Percentiles rank a stretch among this genome's conserved stretches.
Conservation (phyloP, 2,329 filamentous ascomycete genomes). For the Cadophora malorum region DNA sequence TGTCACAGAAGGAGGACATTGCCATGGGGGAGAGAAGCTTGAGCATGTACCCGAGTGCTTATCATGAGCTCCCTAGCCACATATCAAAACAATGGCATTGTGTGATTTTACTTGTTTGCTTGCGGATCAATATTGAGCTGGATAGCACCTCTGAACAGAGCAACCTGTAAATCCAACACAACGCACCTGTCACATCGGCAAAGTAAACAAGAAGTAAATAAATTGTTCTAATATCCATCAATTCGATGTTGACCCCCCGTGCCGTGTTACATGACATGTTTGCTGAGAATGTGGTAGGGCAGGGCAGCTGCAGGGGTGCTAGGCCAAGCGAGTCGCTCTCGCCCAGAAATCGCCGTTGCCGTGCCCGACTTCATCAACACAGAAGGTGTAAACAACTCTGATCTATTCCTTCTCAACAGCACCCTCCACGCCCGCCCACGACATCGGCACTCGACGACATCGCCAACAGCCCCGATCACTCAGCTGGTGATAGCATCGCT, state of each 20-base stretch:
- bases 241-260: not conserved
- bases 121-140: not conserved
- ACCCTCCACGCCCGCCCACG: slow-evolving; percentile 12
- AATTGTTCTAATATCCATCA: not conserved
- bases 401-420: not conserved
- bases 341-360: slow-evolving; percentile 8
- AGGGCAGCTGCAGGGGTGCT: not conserved
- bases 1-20: not conserved
- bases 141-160: not conserved
- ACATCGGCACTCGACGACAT: slow-evolving; percentile 22
- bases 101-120: slow-evolving; percentile 1
- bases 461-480: slow-evolving; percentile 9
- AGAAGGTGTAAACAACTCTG: slow-evolving; percentile 17
- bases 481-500: slow-evolving; percentile 27
- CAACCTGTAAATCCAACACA: not conserved
- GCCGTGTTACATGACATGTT: not conserved
- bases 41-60: slow-evolving; percentile 7
- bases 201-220: not conserved
- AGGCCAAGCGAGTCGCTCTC: slow-evolving; percentile 2
- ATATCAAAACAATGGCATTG: slow-evolving; percentile 27
- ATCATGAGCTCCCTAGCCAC: slow-evolving; percentile 6
- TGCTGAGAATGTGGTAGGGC: slow-evolving; percentile 1
- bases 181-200: not conserved
- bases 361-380: slow-evolving; percentile 17
- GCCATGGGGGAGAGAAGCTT: not conserved